Evolutionary conservation across 768 basidiomycete genomes (phyloP).

Genomic region (Pleurotus eryngii): DNA sequence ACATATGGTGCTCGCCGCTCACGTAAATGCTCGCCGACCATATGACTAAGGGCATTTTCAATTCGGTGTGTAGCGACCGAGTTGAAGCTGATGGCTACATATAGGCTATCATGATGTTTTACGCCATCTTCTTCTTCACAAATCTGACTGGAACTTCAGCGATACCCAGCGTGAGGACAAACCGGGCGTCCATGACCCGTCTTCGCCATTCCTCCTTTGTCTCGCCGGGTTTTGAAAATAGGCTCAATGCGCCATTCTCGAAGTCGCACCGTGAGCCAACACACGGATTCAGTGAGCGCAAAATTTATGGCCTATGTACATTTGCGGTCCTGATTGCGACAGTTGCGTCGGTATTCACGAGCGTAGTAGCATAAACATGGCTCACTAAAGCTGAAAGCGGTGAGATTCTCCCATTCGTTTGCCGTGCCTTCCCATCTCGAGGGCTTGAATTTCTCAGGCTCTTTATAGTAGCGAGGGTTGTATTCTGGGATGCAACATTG

Average conservation of each 20-base stretch:
- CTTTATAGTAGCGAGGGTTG: conserved; percentile 25
- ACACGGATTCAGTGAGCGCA: conserved; percentile 39
- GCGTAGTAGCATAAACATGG: neutral
- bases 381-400: conserved; percentile 21
- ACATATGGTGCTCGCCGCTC: too few relatives aligned
- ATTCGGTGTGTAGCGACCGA: too few relatives aligned
- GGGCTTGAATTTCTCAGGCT: conserved; percentile 27
- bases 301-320: conserved; percentile 43
- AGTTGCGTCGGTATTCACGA: neutral
- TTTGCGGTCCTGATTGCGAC: conserved; percentile 29
- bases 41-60: too few relatives aligned
- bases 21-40: too few relatives aligned
- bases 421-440: conserved; percentile 29
- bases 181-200: conserved; percentile 19
- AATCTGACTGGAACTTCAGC: conserved; percentile 14
- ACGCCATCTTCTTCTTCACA: neutral
- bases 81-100: too few relatives aligned
- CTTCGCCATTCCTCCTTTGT: conserved; percentile 22
- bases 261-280: conserved; percentile 36
- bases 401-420: conserved; percentile 14
- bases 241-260: conserved; percentile 42
- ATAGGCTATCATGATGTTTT: too few relatives aligned
- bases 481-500: conserved; percentile 16
- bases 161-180: conserved; percentile 21
- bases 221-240: conserved; percentile 21